phyloP scores from a whole-genome alignment of 345 rosid genomes.

The Citrus medica region DNA sequence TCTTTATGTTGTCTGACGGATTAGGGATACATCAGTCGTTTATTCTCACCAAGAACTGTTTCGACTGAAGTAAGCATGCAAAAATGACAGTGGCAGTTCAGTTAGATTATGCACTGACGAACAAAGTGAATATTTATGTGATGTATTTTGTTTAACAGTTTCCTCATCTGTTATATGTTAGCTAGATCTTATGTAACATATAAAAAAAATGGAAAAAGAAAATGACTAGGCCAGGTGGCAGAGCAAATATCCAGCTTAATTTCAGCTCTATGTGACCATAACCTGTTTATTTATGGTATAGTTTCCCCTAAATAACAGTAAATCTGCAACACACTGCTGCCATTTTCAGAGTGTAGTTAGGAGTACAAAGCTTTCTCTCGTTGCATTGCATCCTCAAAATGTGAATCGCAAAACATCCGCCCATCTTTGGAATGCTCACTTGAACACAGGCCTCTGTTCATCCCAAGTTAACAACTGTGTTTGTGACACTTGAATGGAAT shows the following conservation, averaged over 20 bases:
- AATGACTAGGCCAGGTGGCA: too few species aligned
- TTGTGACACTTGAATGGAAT: neutral
- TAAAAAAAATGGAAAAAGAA: too few species aligned
- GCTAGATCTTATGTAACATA: too few species aligned
- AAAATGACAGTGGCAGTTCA: neutral
- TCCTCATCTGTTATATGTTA: too few species aligned
- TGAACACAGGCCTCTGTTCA: neutral
- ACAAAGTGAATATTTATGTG: neutral
- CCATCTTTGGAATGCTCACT: constrained; percentile 1
- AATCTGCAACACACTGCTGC: neutral
- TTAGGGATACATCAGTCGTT: neutral
- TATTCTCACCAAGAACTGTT: neutral
- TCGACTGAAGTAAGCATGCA: neutral
- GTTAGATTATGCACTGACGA: neutral
- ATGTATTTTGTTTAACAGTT: neutral
- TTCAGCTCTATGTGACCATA: too few species aligned
- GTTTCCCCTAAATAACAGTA: neutral
- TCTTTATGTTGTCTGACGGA: neutral
- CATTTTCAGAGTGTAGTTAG: neutral
- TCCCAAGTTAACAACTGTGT: neutral
- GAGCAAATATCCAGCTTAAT: too few species aligned
- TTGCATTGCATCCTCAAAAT: neutral
- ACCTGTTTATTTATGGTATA: too few species aligned
- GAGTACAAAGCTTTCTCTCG: neutral
- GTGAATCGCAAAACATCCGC: neutral